Base-by-base conservation (phyloP, 140 eudicot species). In the Ambrosia hybrid region DNA sequence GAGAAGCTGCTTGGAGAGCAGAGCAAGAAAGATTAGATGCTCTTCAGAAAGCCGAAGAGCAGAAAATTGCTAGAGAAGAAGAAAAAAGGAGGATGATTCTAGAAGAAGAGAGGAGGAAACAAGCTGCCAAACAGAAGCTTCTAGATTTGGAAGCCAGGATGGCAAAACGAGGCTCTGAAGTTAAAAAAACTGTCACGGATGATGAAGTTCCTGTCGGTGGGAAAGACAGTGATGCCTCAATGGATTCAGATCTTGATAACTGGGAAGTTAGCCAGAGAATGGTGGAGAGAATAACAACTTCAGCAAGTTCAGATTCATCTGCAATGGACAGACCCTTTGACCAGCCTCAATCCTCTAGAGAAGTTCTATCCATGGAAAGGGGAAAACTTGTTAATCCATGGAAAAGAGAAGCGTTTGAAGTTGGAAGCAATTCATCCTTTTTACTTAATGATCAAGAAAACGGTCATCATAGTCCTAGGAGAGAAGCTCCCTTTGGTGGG, bases 121-220 rank as follows among this genome's bases (percentile, higher is more conserved):
- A 91, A 78, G 99, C 96, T 65, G 99, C 99, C 10, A 86, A 86
- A 73, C 99, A 94, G 72, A 94, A 88, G 83, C 97, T 94, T 79
- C 60, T 84, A 53, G 99, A 94, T 67, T 75, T 94, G 81, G 97
- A 94, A 83, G 96, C 90, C 69, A 91, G 34, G 77, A 94, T 94
- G 41, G 97, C 99, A 45, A 85, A 79, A 65, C 83, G 97, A 57
- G 78, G 71, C 75, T 77, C 90, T 62, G 95, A 85, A 76, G 60
- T 82, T 61, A 65, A 71, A 59, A 94, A 88, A 59, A 73, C 74
- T 34, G 79, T 62, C 63, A 73, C 78, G 49, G 90, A 86, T 53
- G 97, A 87, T 73, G 88, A 74, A 67, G 65, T 72, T 59, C 64
- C 78, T 11, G 69, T 69, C 11, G 61, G 70, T n/a, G 58, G 69